Conservation (phyloP, 2,329 filamentous ascomycete genomes). For the Colletotrichum phormii region DNA sequence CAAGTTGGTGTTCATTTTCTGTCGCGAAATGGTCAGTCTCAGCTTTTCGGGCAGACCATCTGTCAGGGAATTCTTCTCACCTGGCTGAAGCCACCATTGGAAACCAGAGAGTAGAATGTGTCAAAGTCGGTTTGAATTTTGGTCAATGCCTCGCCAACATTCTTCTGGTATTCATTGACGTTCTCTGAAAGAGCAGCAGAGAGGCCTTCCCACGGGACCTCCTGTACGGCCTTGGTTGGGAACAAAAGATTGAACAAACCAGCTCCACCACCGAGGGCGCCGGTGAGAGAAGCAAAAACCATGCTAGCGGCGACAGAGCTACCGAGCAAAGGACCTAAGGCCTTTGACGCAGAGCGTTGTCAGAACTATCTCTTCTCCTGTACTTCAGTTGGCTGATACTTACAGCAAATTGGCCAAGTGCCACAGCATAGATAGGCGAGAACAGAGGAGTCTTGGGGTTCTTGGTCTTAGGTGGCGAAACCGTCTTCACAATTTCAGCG, state of each 20-base stretch:
- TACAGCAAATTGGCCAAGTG: constrained; percentile 7
- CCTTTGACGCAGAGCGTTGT: not conserved
- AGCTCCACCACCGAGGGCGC: not conserved
- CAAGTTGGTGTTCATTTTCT: constrained; percentile 5
- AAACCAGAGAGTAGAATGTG: not conserved
- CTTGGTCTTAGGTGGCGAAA: not conserved
- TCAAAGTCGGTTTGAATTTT: constrained; percentile 19
- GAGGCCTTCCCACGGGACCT: constrained; percentile 12
- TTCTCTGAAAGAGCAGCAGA: not conserved
- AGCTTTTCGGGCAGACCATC: rapidly evolving
- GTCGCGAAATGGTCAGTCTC: not conserved
- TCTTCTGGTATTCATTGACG: constrained; percentile 20
- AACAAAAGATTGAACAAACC: constrained; percentile 10
- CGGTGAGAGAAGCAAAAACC: not conserved
- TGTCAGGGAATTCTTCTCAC: not conserved
- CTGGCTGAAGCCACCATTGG: constrained; percentile 1
- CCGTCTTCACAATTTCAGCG: constrained; percentile 14
- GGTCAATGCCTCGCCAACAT: constrained; percentile 7
- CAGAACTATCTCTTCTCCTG: not conserved
- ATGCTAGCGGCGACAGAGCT: not conserved
- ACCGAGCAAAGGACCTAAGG: not conserved
- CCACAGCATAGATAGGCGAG: not conserved
- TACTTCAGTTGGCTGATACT: not conserved
- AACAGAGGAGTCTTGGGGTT: not conserved
- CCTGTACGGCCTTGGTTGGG: not conserved